A percentile compares a stretch with the other conserved stretches of the same genome.
Evolutionary conservation across 495 filamentous ascomycete species (phyloP).

Genomic region (Talaromyces trachyspermus): DNA sequence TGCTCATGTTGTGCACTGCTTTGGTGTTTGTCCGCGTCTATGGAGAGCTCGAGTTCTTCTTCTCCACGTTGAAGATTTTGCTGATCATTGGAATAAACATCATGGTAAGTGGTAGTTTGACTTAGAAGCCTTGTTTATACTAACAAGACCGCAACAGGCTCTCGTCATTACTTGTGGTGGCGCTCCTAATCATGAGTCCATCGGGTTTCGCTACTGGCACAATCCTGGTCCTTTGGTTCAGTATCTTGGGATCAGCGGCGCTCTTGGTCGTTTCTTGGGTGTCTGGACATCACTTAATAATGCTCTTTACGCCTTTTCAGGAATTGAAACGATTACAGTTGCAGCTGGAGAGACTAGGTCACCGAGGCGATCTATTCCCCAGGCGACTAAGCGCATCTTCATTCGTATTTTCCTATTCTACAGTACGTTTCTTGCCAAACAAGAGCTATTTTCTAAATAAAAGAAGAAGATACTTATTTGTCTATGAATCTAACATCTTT

Average conservation of each 20-base stretch:
- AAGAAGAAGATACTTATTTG: neutral
- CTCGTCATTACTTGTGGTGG: constrained; percentile 31
- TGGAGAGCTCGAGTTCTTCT: constrained; percentile 40
- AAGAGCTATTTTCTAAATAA: neutral
- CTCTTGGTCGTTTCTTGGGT: constrained; percentile 49
- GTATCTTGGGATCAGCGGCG: constrained; percentile 5
- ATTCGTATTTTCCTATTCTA: constrained; percentile 64
- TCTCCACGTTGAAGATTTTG: constrained; percentile 37
- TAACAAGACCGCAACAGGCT: constrained; percentile 4
- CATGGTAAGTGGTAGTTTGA: constrained; percentile 11
- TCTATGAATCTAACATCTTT: neutral
- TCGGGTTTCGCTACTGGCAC: constrained; percentile 27
- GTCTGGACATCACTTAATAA: constrained; percentile 64
- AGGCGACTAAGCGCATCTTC: constrained; percentile 66
- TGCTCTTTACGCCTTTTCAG: constrained; percentile 66
- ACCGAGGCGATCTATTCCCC: constrained; percentile 62
- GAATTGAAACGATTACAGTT: constrained; percentile 58
- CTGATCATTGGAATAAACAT: constrained; percentile 41
- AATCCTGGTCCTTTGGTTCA: constrained; percentile 31
- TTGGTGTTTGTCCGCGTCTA: constrained; percentile 36
- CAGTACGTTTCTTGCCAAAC: constrained; percentile 8
- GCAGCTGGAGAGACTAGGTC: constrained; percentile 55
- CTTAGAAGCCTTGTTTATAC: neutral
- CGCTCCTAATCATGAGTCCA: constrained; percentile 26
- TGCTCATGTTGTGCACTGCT: constrained; percentile 37